Evolutionary conservation across 2,329 filamentous ascomycete species (phyloP), one percentile per base, ranked within the genome.

Genomic region (Lizonia empirigonia): DNA sequence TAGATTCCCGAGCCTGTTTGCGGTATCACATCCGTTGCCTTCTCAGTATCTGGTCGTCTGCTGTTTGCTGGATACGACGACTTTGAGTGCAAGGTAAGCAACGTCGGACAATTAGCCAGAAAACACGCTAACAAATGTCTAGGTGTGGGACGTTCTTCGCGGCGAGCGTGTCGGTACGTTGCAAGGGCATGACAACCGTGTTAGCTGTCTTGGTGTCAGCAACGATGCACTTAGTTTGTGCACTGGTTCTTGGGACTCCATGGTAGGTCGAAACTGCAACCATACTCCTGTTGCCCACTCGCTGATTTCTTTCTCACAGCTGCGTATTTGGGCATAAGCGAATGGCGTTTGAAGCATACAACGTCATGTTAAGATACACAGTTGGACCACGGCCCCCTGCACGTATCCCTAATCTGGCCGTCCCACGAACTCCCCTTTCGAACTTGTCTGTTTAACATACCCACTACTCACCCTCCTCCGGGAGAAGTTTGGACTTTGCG

Each of bases 181-280:
- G 53, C 93, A 95, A 69, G 94, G 94, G 67, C 94, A 99, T 76
- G 93, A 97, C 78, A 99, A 99, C 81, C 89, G 94, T 64, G 94
- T 99, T 74, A 97, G 93, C 84, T 99, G 94, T 78, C 80, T 99
- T 72, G 94, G 94, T 63, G 94, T 99, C 67, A 97, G 93, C 82
- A 97, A 97, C 76, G 94, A 99, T 73, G 94, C 93, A 58, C 96
- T 97, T 80, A 97, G 93, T 81, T 82, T 99, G 80, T 97, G 94
- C 85, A 99, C 94, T 71, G 94, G 94, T 76, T 99, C 94, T 64
- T 99, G 94, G 94, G 94, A 99, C 80, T 97, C 94, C 69, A 84
- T 96, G 82, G 94, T 97, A 84, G 80, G 91, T 83, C 48, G 60
- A 35, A 45, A 10, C 16, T 45, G 27, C 24, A 26, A n/a, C 26